Evolutionary conservation across 2,329 filamentous ascomycete species (phyloP).

Genomic region (Curvularia hawaiiensis): DNA sequence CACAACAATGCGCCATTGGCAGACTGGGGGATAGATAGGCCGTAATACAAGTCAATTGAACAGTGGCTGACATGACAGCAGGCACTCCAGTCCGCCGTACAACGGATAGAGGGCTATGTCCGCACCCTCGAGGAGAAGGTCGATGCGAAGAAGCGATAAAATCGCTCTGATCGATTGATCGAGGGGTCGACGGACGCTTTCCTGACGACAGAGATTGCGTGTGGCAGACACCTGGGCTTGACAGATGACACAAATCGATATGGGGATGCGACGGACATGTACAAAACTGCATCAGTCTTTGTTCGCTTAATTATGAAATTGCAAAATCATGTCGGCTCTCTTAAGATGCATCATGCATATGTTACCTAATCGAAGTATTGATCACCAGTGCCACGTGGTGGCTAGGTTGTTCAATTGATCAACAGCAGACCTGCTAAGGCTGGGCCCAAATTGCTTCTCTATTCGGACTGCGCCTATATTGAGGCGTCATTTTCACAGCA

Average conservation of each 20-base stretch:
- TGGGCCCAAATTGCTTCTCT: background rate
- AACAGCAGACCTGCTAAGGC: background rate
- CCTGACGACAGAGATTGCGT: background rate
- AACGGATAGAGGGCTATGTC: slow-evolving; percentile 84
- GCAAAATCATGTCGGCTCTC: background rate
- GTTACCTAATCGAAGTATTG: background rate
- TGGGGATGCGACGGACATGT: slow-evolving; percentile 6
- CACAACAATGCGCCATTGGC: background rate
- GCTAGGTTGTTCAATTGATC: background rate
- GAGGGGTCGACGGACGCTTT: background rate
- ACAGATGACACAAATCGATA: background rate
- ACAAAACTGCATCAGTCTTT: slow-evolving; percentile 9
- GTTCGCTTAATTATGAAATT: slow-evolving; percentile 6
- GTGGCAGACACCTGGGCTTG: background rate
- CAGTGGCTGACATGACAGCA: slow-evolving; percentile 23
- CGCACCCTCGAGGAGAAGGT: slow-evolving; percentile 81
- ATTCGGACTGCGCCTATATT: background rate
- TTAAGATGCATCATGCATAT: background rate
- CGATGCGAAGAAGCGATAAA: slow-evolving; percentile 51
- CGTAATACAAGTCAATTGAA: background rate
- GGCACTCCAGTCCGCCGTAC: slow-evolving; percentile 86
- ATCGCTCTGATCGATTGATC: background rate
- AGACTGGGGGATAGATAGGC: background rate
- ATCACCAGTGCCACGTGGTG: background rate
- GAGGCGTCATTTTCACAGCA: background rate